Evolutionary conservation across 805 yeast species (phyloP), one percentile per base, ranked within the genome.

Genomic region (Candida coquimbonensis): DNA sequence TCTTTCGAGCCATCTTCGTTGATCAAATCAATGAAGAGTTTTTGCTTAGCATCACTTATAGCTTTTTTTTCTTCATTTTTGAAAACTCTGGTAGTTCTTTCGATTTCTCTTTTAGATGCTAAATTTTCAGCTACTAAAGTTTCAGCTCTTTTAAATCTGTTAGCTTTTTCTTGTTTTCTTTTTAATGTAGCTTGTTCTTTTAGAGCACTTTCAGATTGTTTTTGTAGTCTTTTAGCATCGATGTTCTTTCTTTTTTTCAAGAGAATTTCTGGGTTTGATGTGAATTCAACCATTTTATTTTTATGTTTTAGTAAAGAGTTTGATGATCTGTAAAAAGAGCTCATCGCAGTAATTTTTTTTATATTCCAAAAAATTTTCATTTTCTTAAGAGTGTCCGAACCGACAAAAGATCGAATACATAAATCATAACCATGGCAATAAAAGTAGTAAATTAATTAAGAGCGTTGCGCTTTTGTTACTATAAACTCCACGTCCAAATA

Each of bases 231-330:
- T 53, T 81, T 70, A 63, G 83, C 72, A 62, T 85, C 91, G 49
- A 83, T 84, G 60, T 83, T 77, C 69, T 84, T 86, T 67, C 95
- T 79, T 70, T 85, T 86, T 60, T 81, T 79, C 51, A 86, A 73
- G 54, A 86, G 77, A 46, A 86, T 73, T 63, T 86, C 93, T 35
- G 93, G 91, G 60, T 81, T 83, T 25, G 83, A 73, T 61, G 82
- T 78, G 43, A 80, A 67, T 43, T 78, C 61, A 36, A 53, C 60
- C 61, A 57, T 57, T 33, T 33, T 8, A 16, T 7, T 31, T 13
- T 31, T 33, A 29, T 29, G 12, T 7, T 27, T 27, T 29, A 29
- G 13, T 29, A 9, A 33, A 33, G 17, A 33, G 17, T n/a, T 16
- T 33, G 13, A 33, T 14, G 9, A 16, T 33, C 21, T 29, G 31